A percentile compares a stretch with the other conserved stretches of the same genome.
These are phyloP conservation scores for Citrus hindsii DNA, from an alignment of 345 rosid genomes.

Conservation along the genomic window DNA sequence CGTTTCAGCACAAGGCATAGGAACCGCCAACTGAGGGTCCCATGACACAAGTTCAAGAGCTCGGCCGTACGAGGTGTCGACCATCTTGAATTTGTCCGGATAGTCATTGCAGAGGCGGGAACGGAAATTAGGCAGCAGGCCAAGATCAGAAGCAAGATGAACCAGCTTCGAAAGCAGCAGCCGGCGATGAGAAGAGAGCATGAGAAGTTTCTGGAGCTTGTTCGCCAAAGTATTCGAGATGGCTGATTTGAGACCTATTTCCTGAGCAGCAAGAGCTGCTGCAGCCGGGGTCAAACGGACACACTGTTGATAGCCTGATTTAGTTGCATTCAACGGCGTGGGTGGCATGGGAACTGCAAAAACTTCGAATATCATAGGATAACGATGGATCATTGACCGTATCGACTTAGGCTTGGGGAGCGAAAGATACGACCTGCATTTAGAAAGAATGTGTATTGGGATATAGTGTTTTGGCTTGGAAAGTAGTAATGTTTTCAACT, in stretches of 20 bases:
- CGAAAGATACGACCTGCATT: constrained; percentile 68
- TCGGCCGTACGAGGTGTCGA: constrained; percentile 76
- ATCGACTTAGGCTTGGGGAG: constrained; percentile 51
- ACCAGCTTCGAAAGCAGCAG: constrained; percentile 78
- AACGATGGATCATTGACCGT: constrained; percentile 68
- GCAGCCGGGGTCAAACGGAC: constrained; percentile 81
- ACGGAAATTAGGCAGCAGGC: constrained; percentile 83
- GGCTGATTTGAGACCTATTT: constrained; percentile 48
- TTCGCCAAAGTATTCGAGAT: constrained; percentile 54
- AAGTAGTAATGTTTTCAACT: constrained; percentile 72
- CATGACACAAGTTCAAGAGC: constrained; percentile 85
- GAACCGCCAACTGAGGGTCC: constrained; percentile 58
- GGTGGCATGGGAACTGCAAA: constrained; percentile 62
- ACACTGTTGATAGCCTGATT: constrained; percentile 58
- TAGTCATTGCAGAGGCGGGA: constrained; percentile 81
- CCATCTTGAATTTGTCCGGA: constrained; percentile 67
- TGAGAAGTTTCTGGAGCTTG: constrained; percentile 84
- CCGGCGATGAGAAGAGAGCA: constrained; percentile 72
- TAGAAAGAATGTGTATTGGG: constrained; percentile 65
- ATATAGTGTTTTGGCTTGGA: constrained; percentile 82
- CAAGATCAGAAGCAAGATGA: constrained; percentile 85
- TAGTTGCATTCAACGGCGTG: constrained; percentile 74
- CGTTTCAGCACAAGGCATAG: constrained; percentile 35
- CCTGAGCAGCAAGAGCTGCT: constrained; percentile 49
- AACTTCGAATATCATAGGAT: constrained; percentile 76